These are phyloP conservation scores for Nemania bipapillata DNA, from an alignment of 2,329 filamentous ascomycete species.

Conservation along the genomic window DNA sequence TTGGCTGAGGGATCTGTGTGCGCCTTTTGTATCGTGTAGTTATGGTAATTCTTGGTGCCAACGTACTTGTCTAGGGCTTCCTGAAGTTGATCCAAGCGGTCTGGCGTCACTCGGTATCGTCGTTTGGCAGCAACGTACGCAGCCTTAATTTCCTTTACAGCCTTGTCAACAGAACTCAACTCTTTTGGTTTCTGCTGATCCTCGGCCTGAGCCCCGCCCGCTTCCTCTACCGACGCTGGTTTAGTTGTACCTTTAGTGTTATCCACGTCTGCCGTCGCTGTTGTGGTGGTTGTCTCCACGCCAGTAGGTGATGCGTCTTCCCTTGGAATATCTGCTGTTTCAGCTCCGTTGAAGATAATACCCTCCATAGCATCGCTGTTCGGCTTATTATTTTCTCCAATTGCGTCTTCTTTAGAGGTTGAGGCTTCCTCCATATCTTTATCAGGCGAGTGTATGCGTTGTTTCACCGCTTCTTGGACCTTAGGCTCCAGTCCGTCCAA, in stretches of 20 bases:
- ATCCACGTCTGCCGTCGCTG: slow-evolving; percentile 44
- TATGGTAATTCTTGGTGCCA: slow-evolving; percentile 93
- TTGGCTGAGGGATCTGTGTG: slow-evolving; percentile 84
- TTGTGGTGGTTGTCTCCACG: slow-evolving; percentile 45
- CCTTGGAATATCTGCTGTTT: slow-evolving; percentile 7
- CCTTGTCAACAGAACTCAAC: slow-evolving; percentile 67
- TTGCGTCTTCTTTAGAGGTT: slow-evolving; percentile 27
- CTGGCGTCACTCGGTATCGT: slow-evolving; percentile 79
- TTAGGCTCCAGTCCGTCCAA: slow-evolving; percentile 71
- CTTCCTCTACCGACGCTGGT: slow-evolving; percentile 36
- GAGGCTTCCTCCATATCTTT: slow-evolving; percentile 34
- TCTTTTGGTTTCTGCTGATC: slow-evolving; percentile 53
- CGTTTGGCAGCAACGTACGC: slow-evolving; percentile 86
- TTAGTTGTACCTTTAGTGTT: slow-evolving; percentile 36
- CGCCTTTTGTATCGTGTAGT: slow-evolving; percentile 93
- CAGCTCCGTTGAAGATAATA: slow-evolving; percentile 24
- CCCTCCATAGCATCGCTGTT: slow-evolving; percentile 29
- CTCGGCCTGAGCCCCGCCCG: slow-evolving; percentile 27
- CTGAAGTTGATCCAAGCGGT: slow-evolving; percentile 79
- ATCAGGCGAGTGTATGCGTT: slow-evolving; percentile 63
- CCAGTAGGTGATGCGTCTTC: slow-evolving; percentile 21
- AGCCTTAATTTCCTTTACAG: slow-evolving; percentile 78
- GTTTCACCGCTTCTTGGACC: slow-evolving; percentile 70
- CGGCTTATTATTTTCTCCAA: slow-evolving; percentile 17
- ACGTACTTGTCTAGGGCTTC: slow-evolving; percentile 77